Conservation (phyloP, 768 basidiomycete genomes). For the Mycena amicta region DNA sequence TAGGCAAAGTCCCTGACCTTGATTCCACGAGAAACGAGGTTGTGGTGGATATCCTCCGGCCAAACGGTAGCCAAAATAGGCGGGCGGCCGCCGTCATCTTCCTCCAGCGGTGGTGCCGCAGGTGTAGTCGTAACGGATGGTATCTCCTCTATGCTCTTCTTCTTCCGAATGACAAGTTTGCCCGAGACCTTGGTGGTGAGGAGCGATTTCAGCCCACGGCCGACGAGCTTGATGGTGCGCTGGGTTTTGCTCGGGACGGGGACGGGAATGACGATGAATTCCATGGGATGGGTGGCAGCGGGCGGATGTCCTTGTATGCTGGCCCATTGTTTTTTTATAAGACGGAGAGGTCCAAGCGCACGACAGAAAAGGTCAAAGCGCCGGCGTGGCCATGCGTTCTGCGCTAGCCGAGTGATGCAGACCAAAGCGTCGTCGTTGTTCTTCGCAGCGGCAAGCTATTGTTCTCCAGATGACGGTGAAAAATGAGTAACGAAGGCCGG, state of each 20-base stretch:
- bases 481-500: not conserved
- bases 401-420: not conserved
- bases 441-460: too few relatives aligned
- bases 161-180: slow-evolving; percentile 11
- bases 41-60: slow-evolving; percentile 9
- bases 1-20: slow-evolving; percentile 23
- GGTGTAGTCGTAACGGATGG: not conserved
- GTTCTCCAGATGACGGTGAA: not conserved
- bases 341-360: not conserved
- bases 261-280: slow-evolving; percentile 7
- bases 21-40: slow-evolving; percentile 9
- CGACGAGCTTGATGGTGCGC: slow-evolving; percentile 15
- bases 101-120: not conserved
- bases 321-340: not conserved
- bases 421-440: too few relatives aligned
- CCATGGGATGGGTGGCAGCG: not conserved
- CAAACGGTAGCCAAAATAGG: not conserved
- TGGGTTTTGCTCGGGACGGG: not conserved
- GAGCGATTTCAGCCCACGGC: slow-evolving; percentile 9
- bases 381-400: not conserved
- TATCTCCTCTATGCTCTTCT: too few relatives aligned
- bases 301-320: not conserved
- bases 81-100: not conserved
- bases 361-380: too few relatives aligned
- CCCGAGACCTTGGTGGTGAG: slow-evolving; percentile 17